Evolutionary conservation across 108 stramenopile genomes (phyloP).

Genomic region (Skeletonema marinoi): DNA sequence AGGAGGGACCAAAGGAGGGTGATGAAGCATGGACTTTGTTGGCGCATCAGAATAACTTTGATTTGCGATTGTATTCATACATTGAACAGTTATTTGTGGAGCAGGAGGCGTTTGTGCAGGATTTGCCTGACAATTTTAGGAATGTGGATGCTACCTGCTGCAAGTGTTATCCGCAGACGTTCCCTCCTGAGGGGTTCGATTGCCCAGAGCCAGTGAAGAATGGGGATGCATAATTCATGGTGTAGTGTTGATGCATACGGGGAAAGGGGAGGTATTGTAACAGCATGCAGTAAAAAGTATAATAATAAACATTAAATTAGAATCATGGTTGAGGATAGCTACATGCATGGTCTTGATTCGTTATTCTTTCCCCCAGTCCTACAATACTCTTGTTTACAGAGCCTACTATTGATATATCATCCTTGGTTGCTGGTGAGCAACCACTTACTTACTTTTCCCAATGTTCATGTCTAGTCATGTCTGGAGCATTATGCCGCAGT

Average conservation of each 20-base stretch:
- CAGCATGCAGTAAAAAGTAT: background rate
- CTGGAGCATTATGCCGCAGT: background rate
- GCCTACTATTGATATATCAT: background rate
- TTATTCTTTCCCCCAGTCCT: too few species aligned
- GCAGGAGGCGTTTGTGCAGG: slow-evolving; percentile 53
- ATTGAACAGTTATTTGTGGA: slow-evolving; percentile 56
- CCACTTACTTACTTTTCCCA: too few species aligned
- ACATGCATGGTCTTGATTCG: background rate
- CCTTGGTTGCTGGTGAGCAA: background rate
- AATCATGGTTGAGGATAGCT: background rate
- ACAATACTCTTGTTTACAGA: too few species aligned
- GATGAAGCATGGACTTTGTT: slow-evolving; percentile 50
- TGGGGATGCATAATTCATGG: background rate
- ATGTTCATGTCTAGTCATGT: too few species aligned
- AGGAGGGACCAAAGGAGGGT: slow-evolving; percentile 45
- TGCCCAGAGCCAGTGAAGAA: slow-evolving; percentile 57
- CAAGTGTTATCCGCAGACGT: slow-evolving; percentile 59
- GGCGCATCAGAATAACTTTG: slow-evolving; percentile 57
- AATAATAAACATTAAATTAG: background rate
- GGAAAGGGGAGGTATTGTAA: background rate
- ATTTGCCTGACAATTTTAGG: slow-evolving; percentile 51
- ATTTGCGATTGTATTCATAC: slow-evolving; percentile 56
- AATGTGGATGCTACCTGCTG: slow-evolving; percentile 56
- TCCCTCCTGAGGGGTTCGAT: slow-evolving; percentile 51
- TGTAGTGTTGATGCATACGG: background rate